phyloP scores from a whole-genome alignment of 176 grass and related monocot species.

The Bothriochloa decipiens region DNA sequence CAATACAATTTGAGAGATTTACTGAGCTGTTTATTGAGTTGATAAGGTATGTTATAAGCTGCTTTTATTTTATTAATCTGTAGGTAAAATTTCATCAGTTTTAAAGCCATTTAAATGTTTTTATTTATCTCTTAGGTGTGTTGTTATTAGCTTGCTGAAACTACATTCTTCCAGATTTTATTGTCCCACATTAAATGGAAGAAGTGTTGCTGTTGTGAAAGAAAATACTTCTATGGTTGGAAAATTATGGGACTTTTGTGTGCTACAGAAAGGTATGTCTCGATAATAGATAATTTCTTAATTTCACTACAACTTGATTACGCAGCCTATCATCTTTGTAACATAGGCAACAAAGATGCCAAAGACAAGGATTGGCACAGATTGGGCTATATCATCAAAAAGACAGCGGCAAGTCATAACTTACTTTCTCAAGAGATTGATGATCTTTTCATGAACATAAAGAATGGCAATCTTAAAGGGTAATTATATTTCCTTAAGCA shows the following conservation, averaged over 20 bases:
- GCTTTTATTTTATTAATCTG: background rate
- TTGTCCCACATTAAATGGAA: background rate
- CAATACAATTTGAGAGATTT: background rate
- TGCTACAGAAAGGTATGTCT: background rate
- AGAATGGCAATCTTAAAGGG: no score
- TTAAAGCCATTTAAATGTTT: background rate
- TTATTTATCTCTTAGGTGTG: background rate
- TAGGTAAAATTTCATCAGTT: background rate
- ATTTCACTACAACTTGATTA: background rate
- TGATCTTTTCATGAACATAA: no score
- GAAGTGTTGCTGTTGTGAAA: background rate
- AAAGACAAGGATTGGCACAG: no score
- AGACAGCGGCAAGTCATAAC: no score
- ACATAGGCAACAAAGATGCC: no score
- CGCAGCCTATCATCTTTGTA: no score
- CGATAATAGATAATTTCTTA: background rate
- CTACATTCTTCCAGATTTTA: background rate
- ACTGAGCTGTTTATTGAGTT: background rate
- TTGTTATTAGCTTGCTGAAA: background rate
- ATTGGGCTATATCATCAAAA: no score
- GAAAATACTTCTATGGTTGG: background rate
- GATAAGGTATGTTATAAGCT: background rate
- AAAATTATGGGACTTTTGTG: background rate
- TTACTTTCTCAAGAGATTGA: no score
- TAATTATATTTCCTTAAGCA: no score